Evolutionary conservation across 176 grass and related monocot species (phyloP).

Genomic region (Bonia amplexicaulis): DNA sequence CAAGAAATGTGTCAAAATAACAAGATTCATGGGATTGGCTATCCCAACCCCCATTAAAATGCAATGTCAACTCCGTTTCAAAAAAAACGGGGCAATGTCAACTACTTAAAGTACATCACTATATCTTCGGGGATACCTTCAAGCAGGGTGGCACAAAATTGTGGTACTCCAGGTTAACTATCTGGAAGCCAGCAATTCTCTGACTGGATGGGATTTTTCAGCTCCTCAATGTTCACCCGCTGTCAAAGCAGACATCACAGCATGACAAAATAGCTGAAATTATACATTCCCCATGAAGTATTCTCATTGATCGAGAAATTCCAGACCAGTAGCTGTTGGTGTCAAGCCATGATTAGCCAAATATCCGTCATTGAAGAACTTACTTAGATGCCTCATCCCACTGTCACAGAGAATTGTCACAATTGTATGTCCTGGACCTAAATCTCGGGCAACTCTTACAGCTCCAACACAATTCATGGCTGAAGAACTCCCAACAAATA

Average conservation of each 20-base stretch:
- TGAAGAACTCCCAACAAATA: slow-evolving; percentile 88
- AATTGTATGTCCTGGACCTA: slow-evolving; percentile 91
- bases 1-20: neutral
- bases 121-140: neutral
- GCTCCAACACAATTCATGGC: slow-evolving; percentile 96
- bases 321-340: slow-evolving; percentile 51
- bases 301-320: slow-evolving; percentile 53
- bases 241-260: neutral
- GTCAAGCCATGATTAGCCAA: slow-evolving; percentile 69
- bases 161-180: neutral
- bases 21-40: neutral
- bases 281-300: neutral
- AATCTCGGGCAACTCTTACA: slow-evolving; percentile 64
- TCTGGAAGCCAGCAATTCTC: neutral
- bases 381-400: slow-evolving; percentile 92
- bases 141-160: neutral
- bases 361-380: slow-evolving; percentile 90
- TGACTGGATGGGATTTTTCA: slow-evolving; percentile 2
- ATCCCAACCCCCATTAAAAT: neutral
- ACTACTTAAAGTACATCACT: neutral
- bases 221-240: neutral
- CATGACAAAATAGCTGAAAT: neutral
- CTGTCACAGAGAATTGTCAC: slow-evolving; percentile 92
- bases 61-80: neutral
- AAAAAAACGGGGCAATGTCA: neutral